A percentile compares a stretch with the other conserved stretches of the same genome.
phyloP scores from a whole-genome alignment of 345 rosid genomes.

The Pugionium dolabratum region DNA sequence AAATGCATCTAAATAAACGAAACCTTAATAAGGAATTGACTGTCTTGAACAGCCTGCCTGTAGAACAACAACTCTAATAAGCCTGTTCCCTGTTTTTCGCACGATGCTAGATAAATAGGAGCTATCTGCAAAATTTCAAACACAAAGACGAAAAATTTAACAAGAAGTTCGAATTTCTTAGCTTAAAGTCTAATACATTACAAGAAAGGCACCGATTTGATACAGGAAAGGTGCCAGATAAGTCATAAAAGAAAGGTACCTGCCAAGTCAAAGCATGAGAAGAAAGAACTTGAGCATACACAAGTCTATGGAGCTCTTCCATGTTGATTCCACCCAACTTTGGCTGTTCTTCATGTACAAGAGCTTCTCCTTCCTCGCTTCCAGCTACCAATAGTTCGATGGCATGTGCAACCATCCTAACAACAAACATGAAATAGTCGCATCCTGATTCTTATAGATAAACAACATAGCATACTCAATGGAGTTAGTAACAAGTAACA shows the following conservation, averaged over 20 bases:
- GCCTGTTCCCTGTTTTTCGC: slow-evolving; percentile 84
- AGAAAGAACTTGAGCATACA: slow-evolving; percentile 91
- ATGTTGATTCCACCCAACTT: slow-evolving; percentile 76
- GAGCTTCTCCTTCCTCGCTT: slow-evolving; percentile 67
- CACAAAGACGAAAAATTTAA: neutral
- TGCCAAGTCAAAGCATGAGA: slow-evolving; percentile 96
- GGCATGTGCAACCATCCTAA: slow-evolving; percentile 95
- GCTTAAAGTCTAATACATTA: too few relatives aligned
- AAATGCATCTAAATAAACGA: slow-evolving; percentile 8
- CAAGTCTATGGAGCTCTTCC: slow-evolving; percentile 90
- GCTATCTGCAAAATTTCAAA: slow-evolving; percentile 62
- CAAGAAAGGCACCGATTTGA: neutral
- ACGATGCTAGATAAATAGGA: slow-evolving; percentile 83
- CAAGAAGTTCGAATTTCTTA: too few relatives aligned
- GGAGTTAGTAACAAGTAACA: slow-evolving; percentile 14
- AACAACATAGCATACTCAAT: slow-evolving; percentile 20
- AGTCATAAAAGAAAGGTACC: slow-evolving; percentile 46
- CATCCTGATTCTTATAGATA: slow-evolving; percentile 13
- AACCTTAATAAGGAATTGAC: slow-evolving; percentile 75
- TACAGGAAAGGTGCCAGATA: neutral
- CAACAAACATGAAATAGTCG: slow-evolving; percentile 27
- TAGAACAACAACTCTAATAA: slow-evolving; percentile 71
- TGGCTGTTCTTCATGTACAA: slow-evolving; percentile 72
- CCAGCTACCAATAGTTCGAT: slow-evolving; percentile 82
- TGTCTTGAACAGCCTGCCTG: slow-evolving; percentile 73